Base-by-base conservation (phyloP, 2,329 filamentous ascomycete species). In the Knufia petricola region DNA sequence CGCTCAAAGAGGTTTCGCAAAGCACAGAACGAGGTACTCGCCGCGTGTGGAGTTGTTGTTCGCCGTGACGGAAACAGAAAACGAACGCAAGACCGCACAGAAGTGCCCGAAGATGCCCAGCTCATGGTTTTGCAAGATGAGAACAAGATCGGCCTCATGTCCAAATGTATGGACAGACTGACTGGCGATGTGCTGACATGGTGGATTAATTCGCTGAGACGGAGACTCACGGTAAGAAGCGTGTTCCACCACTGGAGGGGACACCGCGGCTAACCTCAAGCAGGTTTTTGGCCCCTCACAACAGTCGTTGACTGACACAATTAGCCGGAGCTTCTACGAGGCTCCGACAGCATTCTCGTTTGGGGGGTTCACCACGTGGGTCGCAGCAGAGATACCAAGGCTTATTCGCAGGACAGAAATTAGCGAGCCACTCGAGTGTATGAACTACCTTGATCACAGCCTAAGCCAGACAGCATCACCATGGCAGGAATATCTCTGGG, bases 21-120 rank as follows among this genome's bases (percentile, higher is more conserved):
- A 58, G 71, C 71, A 1, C 71, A 73, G 52, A 74, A 74, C 61
- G 71, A 74, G 52, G 69, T 73, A 26, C 62, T 73, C 13, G 69
- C 68, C 19, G 71, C 68, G 7, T 70, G 73, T 63, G 70, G 71
- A 2, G 67, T 73, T 32, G 68, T 72, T 32, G 66, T 70, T 51
- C 68, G 66, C 46, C 61, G 65, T 49, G 61, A 64, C 13, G 65
- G 60, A 45, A 24, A 51, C 43, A 30, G 44, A 45, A 42, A 38
- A 4, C 23, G 47, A 17, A 30, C 23, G 8, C 54, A 51, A 61
- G 21, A 59, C 58, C 47, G 56, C 59, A n/a, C 58, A 62, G 28
- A 64, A 62, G 48, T 66, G 69, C 51, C 60, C 63, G 51, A 60
- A 67, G 50, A 65, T 63, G 44, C 57, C 69, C 61, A 47, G 24